These are phyloP conservation scores for Phytophthora nicotianae DNA, from an alignment of 352 stramenopile genomes.

Conservation along the genomic window DNA sequence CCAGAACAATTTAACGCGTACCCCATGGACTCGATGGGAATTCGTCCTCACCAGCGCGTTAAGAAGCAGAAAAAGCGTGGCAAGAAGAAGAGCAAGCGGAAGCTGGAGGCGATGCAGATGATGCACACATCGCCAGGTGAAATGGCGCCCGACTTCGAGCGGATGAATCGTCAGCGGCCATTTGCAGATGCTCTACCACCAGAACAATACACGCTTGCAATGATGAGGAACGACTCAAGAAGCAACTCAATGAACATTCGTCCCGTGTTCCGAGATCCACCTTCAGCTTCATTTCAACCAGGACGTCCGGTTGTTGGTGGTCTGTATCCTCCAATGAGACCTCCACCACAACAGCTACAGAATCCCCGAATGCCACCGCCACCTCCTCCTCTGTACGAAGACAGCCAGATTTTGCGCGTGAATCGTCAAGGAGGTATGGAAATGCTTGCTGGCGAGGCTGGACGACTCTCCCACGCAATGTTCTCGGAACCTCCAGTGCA, in stretches of 20 bases:
- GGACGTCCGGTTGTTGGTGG: constrained; percentile 6
- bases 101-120: constrained; percentile 61
- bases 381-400: constrained; percentile 35
- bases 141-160: constrained; percentile 35
- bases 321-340: constrained; percentile 16
- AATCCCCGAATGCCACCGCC: constrained; percentile 8
- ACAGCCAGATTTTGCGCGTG: constrained; percentile 77
- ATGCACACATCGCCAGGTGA: constrained; percentile 9
- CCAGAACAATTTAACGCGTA: constrained; percentile 21
- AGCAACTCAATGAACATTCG: constrained; percentile 19
- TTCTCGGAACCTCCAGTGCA: constrained; percentile 20
- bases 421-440: constrained; percentile 68
- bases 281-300: constrained; percentile 17
- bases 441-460: constrained; percentile 42
- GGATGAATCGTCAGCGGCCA: constrained; percentile 38
- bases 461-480: constrained; percentile 9
- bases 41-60: constrained; percentile 19
- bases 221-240: constrained; percentile 33
- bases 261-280: constrained; percentile 30
- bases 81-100: constrained; percentile 81
- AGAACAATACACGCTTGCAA: constrained; percentile 26
- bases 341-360: constrained; percentile 10
- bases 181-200: constrained; percentile 19
- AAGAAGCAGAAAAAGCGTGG: constrained; percentile 82
- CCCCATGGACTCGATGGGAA: constrained; percentile 3